A percentile compares a stretch with the other conserved stretches of the same genome.
phyloP scores from a whole-genome alignment of 805 yeast species.

The Zygosaccharomyces lentus region DNA sequence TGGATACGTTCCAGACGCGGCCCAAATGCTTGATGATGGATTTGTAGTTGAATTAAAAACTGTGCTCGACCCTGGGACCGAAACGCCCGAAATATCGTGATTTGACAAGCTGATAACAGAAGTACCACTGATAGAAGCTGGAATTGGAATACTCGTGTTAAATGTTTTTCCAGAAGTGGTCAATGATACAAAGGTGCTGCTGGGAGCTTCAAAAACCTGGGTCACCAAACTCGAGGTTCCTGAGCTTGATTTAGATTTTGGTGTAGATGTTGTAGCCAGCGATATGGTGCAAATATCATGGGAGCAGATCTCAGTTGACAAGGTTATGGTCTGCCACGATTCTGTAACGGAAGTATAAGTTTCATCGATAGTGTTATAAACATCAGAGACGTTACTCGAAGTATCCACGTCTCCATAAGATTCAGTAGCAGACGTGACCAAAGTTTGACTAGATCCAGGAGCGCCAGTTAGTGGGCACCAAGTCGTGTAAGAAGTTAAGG shows the following conservation, averaged over 20 bases:
- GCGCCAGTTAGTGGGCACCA: conserved; percentile 11
- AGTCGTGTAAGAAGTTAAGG: conserved; percentile 12
- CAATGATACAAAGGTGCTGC: neutral
- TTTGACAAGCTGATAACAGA: neutral
- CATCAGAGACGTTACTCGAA: neutral
- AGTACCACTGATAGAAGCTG: neutral
- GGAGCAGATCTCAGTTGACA: conserved; percentile 20
- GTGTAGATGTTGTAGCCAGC: neutral
- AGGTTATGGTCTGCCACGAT: conserved; percentile 10
- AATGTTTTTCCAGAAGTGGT: neutral
- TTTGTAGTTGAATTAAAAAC: neutral
- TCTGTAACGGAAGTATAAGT: neutral
- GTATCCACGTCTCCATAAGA: neutral
- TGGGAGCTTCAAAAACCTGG: neutral
- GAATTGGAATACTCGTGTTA: neutral
- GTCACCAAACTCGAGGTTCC: neutral
- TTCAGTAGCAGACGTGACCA: neutral
- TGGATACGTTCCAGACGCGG: neutral
- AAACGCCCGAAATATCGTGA: neutral
- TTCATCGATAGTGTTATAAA: neutral
- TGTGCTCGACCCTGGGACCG: neutral
- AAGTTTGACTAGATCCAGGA: conserved; percentile 1
- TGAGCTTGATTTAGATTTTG: neutral
- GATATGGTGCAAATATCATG: conserved; percentile 9
- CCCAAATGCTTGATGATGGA: neutral